Evolutionary conservation across 1,284 basidiomycete genomes (phyloP).

Genomic region (Athelia psychrophila): DNA sequence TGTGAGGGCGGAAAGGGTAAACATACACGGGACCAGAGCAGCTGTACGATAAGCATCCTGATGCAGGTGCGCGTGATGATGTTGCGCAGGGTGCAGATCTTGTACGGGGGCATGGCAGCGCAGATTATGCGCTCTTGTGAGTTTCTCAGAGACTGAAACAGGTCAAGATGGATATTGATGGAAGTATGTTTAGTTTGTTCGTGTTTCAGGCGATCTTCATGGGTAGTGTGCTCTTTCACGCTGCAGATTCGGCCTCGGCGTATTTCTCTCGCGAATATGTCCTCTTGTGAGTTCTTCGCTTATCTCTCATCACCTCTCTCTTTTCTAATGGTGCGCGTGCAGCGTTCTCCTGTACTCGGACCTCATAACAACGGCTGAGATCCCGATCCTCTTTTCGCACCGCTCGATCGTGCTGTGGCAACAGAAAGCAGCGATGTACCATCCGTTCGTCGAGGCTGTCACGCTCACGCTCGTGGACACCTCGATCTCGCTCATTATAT

Average conservation of each 20-base stretch:
- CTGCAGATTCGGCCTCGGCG: constrained; percentile 51
- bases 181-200: constrained; percentile 35
- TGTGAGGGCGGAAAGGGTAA: background rate
- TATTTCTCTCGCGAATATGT: constrained; percentile 74
- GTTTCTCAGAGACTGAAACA: no score
- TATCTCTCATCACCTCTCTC: no score
- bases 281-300: constrained; percentile 39
- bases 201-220: constrained; percentile 57
- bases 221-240: constrained; percentile 62
- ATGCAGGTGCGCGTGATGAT: constrained; percentile 15
- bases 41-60: constrained; percentile 6
- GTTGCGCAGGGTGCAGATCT: constrained; percentile 6
- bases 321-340: no score
- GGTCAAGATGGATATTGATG: no score
- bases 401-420: constrained; percentile 71
- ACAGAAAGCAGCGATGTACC: constrained; percentile 57
- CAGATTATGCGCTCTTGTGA: constrained; percentile 33
- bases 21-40: background rate
- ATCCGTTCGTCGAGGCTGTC: constrained; percentile 63
- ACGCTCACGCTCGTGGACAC: constrained; percentile 72
- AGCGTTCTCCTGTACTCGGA: constrained; percentile 6
- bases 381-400: constrained; percentile 68
- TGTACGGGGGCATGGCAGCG: constrained; percentile 20
- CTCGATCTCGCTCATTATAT: constrained; percentile 61
- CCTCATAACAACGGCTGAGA: constrained; percentile 57